Evolutionary conservation across 768 basidiomycete species (phyloP), one percentile per base, ranked within the genome.

Genomic region (Amanita thiersii): DNA sequence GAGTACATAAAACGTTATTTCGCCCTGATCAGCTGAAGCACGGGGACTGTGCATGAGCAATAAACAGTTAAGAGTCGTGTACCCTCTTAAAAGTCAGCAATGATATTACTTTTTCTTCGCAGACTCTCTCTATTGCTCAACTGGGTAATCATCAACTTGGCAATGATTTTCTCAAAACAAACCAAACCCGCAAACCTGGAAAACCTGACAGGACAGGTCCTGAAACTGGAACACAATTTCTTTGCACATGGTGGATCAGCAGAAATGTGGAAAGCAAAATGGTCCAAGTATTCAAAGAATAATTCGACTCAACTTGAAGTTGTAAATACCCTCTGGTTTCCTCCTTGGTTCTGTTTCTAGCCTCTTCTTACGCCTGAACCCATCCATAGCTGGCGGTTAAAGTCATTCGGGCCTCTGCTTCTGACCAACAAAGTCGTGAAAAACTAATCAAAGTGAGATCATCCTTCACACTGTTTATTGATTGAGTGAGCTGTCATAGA

Each of bases 241-340:
- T 52, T 52, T 18, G 48, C 46, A n/a, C 43, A 43, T n/a, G 51
- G 51, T 3, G 43, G 48, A 5, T 30, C 47, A 4, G 51, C 51
- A 3, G 48, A 52, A 18, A 19, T 52, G 8, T 52, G 47, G 39
- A 40, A 43, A 29, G 51, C 48, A 4, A 37, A 37, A 17, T 50
- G 37, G 46, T 42, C 38, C 7, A 18, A 29, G 9, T n/a, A 36
- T 18, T 12, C 38, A 8, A 36, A 32, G n/a, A n/a, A n/a, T n/a
- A n/a, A n/a, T n/a, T n/a, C n/a, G n/a, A n/a, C n/a, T n/a, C n/a
- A n/a, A n/a, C n/a, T n/a, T n/a, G n/a, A n/a, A 23, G 18, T 23
- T 17, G 29, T 4, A 21, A 5, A 19, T 14, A 6, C 32, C 8
- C 12, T 31, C 18, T 25, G 25, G 39, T 40, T 12, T 9, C 21